Evolutionary conservation across 2,329 filamentous ascomycete species (phyloP), one percentile per base, ranked within the genome.

Genomic region (Epichloe baconii): DNA sequence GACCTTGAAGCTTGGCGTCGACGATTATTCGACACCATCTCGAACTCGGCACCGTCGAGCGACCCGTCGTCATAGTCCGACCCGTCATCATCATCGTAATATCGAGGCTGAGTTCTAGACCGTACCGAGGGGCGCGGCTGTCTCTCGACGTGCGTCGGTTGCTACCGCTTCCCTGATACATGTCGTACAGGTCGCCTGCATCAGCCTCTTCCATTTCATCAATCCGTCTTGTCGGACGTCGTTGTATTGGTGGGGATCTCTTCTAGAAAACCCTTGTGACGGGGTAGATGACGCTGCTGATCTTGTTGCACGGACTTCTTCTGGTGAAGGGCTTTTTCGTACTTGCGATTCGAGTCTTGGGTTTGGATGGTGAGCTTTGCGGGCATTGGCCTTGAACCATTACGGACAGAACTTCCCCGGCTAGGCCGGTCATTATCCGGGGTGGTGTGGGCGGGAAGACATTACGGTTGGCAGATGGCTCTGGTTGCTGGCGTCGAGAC

Each of bases 361-460:
- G 74, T 73, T 52, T 80, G 78, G 47, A 83, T 83, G 57, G 79
- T 82, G 54, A 84, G 73, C 58, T 79, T 79, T 23, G 78, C 73
- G n/a, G 76, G 77, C 68, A 76, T 74, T 38, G 79, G 79, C 56
- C 78, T 83, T 46, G 73, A 71, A 2, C 79, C 79, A 58, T 73
- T 81, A 53, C 79, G 77, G 47, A 83, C 77, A n/a, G 80, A 83
- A 31, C 74, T 73, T 48, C 71, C 78, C 21, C 80, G 74, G 56
- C 69, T 76, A 59, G 77, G 71, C 43, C 83, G 85, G 58, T 96
- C 89, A 55, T 80, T 79, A 72, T 98, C 93, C 5, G 93, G 93
- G 93, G 93, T 41, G 93, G 93, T n/a, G 93, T 97, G n/a, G 93
- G 93, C 17, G 93, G 93, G 71, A 97, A 96, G 55, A 91, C 79